phyloP scores from a whole-genome alignment of 768 basidiomycete species.

The Termitomyces sp. region DNA sequence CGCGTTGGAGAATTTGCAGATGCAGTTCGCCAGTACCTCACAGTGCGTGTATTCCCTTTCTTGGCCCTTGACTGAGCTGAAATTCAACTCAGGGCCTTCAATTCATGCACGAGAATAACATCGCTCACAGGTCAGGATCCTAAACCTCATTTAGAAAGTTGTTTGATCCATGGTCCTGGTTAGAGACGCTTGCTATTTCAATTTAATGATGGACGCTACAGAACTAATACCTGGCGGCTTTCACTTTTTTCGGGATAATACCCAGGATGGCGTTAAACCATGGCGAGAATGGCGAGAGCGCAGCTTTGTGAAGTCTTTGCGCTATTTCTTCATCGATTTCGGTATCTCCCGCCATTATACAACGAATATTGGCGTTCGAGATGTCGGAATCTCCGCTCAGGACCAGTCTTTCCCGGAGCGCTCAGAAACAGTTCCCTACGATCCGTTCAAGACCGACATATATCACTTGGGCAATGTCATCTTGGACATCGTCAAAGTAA shows the following conservation, averaged over 20 bases:
- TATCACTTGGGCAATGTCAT: slow-evolving; percentile 38
- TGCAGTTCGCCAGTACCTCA: slow-evolving; percentile 5
- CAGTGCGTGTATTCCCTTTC: neutral
- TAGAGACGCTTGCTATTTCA: slow-evolving; percentile 19
- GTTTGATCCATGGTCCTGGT: neutral
- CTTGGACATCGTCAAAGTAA: slow-evolving; percentile 1
- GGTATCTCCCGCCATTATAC: slow-evolving; percentile 28
- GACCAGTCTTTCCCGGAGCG: slow-evolving; percentile 41
- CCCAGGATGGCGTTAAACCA: slow-evolving; percentile 14
- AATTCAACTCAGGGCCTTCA: slow-evolving; percentile 16
- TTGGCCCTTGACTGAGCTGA: neutral
- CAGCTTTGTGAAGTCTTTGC: slow-evolving; percentile 26
- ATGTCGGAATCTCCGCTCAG: slow-evolving; percentile 31
- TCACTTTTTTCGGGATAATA: slow-evolving; percentile 21
- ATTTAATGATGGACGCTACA: slow-evolving; percentile 34
- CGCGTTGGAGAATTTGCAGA: slow-evolving; percentile 12
- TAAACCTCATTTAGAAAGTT: neutral
- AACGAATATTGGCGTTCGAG: slow-evolving; percentile 19
- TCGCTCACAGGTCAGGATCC: slow-evolving; percentile 18
- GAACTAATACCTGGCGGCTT: slow-evolving; percentile 21
- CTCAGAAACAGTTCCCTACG: slow-evolving; percentile 14
- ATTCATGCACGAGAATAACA: slow-evolving; percentile 22
- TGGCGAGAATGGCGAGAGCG: slow-evolving; percentile 19
- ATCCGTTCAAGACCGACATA: slow-evolving; percentile 43
- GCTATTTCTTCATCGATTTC: slow-evolving; percentile 38